Evolutionary conservation across 2,329 filamentous ascomycete species (phyloP), one percentile per base, ranked within the genome.

Genomic region (Calonectria leucothoes): DNA sequence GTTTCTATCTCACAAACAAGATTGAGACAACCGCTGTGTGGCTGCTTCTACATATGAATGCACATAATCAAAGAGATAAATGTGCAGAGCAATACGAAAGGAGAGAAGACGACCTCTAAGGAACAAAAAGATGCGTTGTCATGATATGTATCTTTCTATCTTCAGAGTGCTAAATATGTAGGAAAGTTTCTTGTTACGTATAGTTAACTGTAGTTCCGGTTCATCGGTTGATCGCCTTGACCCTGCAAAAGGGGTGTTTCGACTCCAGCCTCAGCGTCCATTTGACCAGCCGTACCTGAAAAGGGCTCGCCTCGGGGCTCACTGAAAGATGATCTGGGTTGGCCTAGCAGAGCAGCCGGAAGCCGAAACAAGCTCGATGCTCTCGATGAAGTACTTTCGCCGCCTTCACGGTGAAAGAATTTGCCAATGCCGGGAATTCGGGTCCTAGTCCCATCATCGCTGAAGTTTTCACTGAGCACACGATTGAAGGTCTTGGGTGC

Each of bases 401-500:
- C 8, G 5, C 6, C 20, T 1, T 59, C 20, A 8, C n/a, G 55
- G 25, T 14, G 20, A 6, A 59, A 12, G 2, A 59, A 23, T 3
- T 59, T 59, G n/a, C 33, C 55, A 17, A 59, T 59, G 5, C 8
- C 33, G 3, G 31, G 31, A 20, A 59, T 59, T 27, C n/a, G n/a
- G n/a, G 11, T 14, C 27, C 33, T n/a, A 11, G 11, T 6, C 20
- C 33, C 31, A 12, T 74, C 77, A 20, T 77, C 75, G 29, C 68
- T 75, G 10, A 79, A 7, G 27, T 31, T 81, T 37, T 82, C 77
- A 14, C 80, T 82, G 11, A 82, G 59, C 0, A 81, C 79, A 4
- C 81, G 80, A 42, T 79, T 81, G 85, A 95, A 82, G 0, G 92
- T 94, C 33, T 91, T 86, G 0, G 93, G 93, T 0, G 94, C 86